Percentiles rank a stretch among this genome's conserved stretches.
phyloP scores from a whole-genome alignment of 2,329 filamentous ascomycete species.

The Penicillium polonicum region DNA sequence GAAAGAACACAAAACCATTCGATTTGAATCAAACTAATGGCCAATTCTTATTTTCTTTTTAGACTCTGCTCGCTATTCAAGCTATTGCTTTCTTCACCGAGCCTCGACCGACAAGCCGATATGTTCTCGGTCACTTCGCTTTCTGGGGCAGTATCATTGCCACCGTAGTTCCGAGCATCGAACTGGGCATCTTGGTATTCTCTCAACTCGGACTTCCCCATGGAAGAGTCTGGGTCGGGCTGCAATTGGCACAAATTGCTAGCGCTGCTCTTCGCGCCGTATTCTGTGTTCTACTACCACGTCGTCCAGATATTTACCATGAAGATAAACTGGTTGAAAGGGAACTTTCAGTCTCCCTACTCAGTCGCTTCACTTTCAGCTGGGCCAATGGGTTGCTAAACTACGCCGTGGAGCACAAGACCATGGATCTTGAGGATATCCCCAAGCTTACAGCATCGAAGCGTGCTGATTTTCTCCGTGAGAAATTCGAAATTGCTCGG shows the following conservation, averaged over 20 bases:
- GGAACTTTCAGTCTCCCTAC: slow-evolving; percentile 60
- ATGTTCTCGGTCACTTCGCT: slow-evolving; percentile 30
- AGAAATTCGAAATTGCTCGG: slow-evolving; percentile 42
- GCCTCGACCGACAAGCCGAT: slow-evolving; percentile 34
- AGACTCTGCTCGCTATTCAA: slow-evolving; percentile 36
- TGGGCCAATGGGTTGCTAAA: slow-evolving; percentile 61
- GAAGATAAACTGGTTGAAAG: slow-evolving; percentile 61
- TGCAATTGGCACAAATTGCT: slow-evolving; percentile 52
- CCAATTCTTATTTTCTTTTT: not conserved
- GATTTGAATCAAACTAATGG: not conserved
- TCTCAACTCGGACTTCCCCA: slow-evolving; percentile 9
- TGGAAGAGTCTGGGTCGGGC: slow-evolving; percentile 37
- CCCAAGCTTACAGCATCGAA: slow-evolving; percentile 59
- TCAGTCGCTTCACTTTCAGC: slow-evolving; percentile 63
- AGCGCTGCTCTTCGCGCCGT: slow-evolving; percentile 32
- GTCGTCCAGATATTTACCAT: slow-evolving; percentile 66
- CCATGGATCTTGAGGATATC: slow-evolving; percentile 62
- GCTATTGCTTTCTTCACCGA: slow-evolving; percentile 36
- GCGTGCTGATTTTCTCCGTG: slow-evolving; percentile 54
- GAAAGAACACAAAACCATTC: not conserved
- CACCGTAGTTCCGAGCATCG: slow-evolving; percentile 20
- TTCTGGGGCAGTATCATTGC: slow-evolving; percentile 33
- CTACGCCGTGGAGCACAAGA: slow-evolving; percentile 57
- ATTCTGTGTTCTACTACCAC: slow-evolving; percentile 57
- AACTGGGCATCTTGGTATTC: slow-evolving; percentile 35